phyloP scores from a whole-genome alignment of 257 asterid genomes.

The Salvia hispanica region DNA sequence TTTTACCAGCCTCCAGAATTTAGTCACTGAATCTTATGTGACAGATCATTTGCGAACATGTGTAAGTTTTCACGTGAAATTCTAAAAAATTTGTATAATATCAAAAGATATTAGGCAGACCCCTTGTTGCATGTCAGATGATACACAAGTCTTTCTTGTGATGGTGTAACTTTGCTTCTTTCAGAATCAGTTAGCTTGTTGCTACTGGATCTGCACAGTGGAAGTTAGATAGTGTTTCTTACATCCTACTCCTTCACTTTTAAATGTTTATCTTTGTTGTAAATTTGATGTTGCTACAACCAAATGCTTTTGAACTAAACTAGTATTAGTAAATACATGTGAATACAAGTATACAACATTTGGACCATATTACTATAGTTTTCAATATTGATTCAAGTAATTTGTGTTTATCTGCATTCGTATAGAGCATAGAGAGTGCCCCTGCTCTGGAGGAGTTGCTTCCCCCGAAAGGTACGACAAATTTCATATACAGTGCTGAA shows the following conservation, averaged over 20 bases:
- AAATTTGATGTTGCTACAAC: background rate
- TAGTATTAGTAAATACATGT: slow-evolving; percentile 3
- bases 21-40: background rate
- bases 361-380: slow-evolving; percentile 12
- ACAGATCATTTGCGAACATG: slow-evolving; percentile 10
- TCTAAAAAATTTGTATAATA: background rate
- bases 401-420: slow-evolving; percentile 26
- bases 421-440: slow-evolving; percentile 90
- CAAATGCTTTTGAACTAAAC: background rate
- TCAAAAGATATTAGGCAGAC: background rate
- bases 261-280: background rate
- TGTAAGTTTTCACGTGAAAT: slow-evolving; percentile 8
- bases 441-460: slow-evolving; percentile 95
- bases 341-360: slow-evolving; percentile 17
- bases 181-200: slow-evolving; percentile 16
- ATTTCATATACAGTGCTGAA: slow-evolving; percentile 68
- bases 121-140: slow-evolving; percentile 4
- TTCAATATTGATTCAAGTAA: background rate
- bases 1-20: background rate
- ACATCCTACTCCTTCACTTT: slow-evolving; percentile 12
- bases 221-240: slow-evolving; percentile 1
- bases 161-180: slow-evolving; percentile 11
- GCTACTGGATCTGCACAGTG: background rate
- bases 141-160: background rate
- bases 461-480: slow-evolving; percentile 80